Evolutionary conservation across 345 rosid genomes (phyloP).

Genomic region (Dimocarpus longan): DNA sequence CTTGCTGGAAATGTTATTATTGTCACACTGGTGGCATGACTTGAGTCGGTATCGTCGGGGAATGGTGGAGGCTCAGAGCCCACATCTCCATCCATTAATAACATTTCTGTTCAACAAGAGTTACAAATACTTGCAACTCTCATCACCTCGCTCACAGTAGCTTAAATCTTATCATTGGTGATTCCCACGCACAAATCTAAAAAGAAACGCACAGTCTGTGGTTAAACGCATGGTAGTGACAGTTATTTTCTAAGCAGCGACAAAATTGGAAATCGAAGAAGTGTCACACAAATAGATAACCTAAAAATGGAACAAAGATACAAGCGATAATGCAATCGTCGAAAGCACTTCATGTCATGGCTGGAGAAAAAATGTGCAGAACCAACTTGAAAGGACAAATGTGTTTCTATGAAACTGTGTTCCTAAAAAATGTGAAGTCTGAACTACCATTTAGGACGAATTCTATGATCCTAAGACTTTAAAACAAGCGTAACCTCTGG

Average conservation of each 20-base stretch:
- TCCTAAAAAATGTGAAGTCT: too few relatives aligned
- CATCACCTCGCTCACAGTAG: not conserved
- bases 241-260: not conserved
- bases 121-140: not conserved
- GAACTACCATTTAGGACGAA: too few relatives aligned
- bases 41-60: not conserved
- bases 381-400: not conserved
- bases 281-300: not conserved
- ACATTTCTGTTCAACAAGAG: not conserved
- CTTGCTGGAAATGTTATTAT: not conserved
- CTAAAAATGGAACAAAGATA: not conserved
- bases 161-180: not conserved
- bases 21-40: not conserved
- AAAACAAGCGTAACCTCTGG: not conserved
- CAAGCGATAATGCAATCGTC: not conserved
- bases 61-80: conserved; percentile 17
- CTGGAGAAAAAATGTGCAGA: not conserved
- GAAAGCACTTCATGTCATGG: not conserved
- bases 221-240: not conserved
- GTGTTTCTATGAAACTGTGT: not conserved
- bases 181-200: not conserved
- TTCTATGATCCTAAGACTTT: too few relatives aligned
- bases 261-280: not conserved
- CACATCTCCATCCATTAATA: conserved; percentile 20
- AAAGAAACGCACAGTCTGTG: not conserved